phyloP scores from a whole-genome alignment of 305 asterid genomes.

The Salvia sclarea region DNA sequence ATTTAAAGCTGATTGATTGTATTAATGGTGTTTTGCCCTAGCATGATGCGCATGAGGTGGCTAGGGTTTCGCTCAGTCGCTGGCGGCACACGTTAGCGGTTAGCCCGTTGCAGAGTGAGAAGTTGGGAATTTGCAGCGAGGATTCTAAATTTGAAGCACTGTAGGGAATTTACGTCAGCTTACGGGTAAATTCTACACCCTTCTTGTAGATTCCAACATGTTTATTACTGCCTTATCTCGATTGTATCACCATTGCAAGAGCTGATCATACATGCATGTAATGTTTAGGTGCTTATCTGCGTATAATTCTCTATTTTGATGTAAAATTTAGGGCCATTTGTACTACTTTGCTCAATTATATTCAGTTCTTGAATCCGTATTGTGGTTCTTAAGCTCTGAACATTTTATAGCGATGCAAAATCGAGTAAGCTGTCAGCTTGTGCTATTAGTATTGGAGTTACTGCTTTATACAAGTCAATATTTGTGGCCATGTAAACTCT shows the following conservation, averaged over 20 bases:
- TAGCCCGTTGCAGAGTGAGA: neutral
- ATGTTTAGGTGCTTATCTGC: neutral
- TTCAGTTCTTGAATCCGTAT: neutral
- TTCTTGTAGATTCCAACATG: slow-evolving; percentile 1
- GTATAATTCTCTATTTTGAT: neutral
- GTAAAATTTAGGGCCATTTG: slow-evolving; percentile 2
- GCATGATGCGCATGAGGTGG: slow-evolving; percentile 7
- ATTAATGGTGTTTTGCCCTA: slow-evolving; percentile 8
- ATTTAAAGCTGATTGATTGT: slow-evolving; percentile 9
- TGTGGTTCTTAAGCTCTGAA: neutral
- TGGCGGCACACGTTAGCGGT: slow-evolving; percentile 13
- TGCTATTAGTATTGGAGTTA: neutral
- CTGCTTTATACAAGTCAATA: neutral
- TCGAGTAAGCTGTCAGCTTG: neutral
- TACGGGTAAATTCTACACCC: slow-evolving; percentile 12
- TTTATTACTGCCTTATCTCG: neutral
- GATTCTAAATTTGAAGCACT: slow-evolving; percentile 6
- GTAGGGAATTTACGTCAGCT: slow-evolving; percentile 9
- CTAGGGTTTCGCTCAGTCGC: slow-evolving; percentile 30
- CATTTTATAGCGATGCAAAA: neutral
- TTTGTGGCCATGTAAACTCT: neutral
- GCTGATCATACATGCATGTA: neutral
- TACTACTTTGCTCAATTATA: neutral
- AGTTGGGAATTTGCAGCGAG: too few species aligned
- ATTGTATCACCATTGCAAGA: neutral